Evolutionary conservation across 2,329 filamentous ascomycete genomes (phyloP).

Genomic region (Phialocephala subalpina): DNA sequence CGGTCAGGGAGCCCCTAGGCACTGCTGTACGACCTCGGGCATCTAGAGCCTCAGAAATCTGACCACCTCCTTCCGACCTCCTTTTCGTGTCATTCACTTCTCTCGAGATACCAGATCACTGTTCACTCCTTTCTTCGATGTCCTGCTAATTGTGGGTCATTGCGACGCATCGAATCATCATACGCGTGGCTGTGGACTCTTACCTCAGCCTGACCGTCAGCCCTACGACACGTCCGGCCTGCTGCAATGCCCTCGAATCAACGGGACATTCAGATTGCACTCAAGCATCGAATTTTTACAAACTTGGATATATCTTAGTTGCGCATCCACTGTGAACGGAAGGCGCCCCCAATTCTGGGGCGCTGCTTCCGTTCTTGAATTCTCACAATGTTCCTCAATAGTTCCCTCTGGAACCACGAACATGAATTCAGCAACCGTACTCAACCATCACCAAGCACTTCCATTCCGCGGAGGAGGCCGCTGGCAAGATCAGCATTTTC

Average conservation of each 20-base stretch:
- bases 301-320: slow-evolving; percentile 15
- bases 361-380: slow-evolving; percentile 29
- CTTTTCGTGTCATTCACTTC: background rate
- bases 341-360: slow-evolving; percentile 32
- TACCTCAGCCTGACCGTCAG: slow-evolving; percentile 32
- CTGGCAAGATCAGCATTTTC: slow-evolving; percentile 43
- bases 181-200: slow-evolving; percentile 18
- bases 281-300: background rate
- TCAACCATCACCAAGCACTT: slow-evolving; percentile 27
- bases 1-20: slow-evolving; percentile 16
- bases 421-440: slow-evolving; percentile 39
- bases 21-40: slow-evolving; percentile 20
- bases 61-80: slow-evolving; percentile 10
- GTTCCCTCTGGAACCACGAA: slow-evolving; percentile 32
- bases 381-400: slow-evolving; percentile 43
- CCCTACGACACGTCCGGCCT: slow-evolving; percentile 20
- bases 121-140: slow-evolving; percentile 3
- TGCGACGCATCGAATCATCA: slow-evolving; percentile 12
- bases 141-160: slow-evolving; percentile 12
- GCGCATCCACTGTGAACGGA: slow-evolving; percentile 25
- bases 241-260: slow-evolving; percentile 4
- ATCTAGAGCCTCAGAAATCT: slow-evolving; percentile 29
- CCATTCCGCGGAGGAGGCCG: slow-evolving; percentile 34
- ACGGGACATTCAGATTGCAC: slow-evolving; percentile 7
- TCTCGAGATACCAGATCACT: background rate